Evolutionary conservation across 352 stramenopile species (phyloP).

Genomic region (Pythium rhizo-oryzae): DNA sequence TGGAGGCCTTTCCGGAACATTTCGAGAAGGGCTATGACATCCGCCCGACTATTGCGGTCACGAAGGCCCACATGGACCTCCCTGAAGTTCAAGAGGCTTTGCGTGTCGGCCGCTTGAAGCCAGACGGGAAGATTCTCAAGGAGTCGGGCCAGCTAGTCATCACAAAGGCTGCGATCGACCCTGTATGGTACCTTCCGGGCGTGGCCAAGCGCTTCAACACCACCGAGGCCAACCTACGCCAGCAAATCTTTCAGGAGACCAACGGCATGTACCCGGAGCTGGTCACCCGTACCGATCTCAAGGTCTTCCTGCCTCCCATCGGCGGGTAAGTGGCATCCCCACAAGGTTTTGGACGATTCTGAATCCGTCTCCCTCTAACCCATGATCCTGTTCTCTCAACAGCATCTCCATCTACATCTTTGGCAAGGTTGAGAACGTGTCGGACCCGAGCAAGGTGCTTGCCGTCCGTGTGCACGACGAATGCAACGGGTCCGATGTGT

Average conservation of each 20-base stretch:
- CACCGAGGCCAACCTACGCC: constrained; percentile 93
- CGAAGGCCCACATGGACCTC: constrained; percentile 98
- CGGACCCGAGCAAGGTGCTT: constrained; percentile 97
- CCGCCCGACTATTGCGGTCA: constrained; percentile 97
- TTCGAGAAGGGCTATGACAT: constrained; percentile 97
- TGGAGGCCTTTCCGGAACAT: constrained; percentile 25
- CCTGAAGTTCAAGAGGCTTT: constrained; percentile 98
- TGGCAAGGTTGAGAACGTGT: constrained; percentile 96
- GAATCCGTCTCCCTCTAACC: not conserved
- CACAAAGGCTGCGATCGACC: constrained; percentile 98
- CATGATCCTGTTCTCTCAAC: not conserved
- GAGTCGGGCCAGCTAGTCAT: constrained; percentile 91
- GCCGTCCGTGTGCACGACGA: constrained; percentile 99
- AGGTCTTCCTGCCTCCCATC: constrained; percentile 99
- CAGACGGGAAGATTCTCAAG: constrained; percentile 97
- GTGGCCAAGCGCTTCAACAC: constrained; percentile 98
- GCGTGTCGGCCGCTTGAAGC: constrained; percentile 90
- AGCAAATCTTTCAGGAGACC: constrained; percentile 99
- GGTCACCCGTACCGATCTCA: constrained; percentile 98
- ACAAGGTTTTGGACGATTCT: not conserved
- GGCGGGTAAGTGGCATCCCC: constrained; percentile 73
- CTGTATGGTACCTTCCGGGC: constrained; percentile 99
- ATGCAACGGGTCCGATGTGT: constrained; percentile 99
- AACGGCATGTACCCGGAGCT: constrained; percentile 99
- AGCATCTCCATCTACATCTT: constrained; percentile 98